A percentile compares a stretch with the other conserved stretches of the same genome.
phyloP scores from a whole-genome alignment of 2,329 filamentous ascomycete species.

The Escovopsis sp. region DNA sequence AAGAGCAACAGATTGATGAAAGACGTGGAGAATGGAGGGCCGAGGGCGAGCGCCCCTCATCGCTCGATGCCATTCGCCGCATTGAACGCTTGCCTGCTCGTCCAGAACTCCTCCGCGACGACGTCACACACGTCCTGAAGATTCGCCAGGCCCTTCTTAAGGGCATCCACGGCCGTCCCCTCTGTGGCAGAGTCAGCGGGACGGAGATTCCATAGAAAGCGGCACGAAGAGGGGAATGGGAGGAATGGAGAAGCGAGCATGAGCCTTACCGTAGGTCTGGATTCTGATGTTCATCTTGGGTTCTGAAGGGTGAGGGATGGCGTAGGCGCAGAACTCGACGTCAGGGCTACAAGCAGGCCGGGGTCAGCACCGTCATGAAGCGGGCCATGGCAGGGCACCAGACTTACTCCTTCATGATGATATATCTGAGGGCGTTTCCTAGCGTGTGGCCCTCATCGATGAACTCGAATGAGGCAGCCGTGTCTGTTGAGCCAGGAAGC shows the following conservation, averaged over 20 bases:
- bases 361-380: conserved; percentile 2
- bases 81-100: conserved; percentile 30
- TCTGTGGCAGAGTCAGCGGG: conserved; percentile 34
- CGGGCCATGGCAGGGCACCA: background rate
- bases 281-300: conserved; percentile 94
- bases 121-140: conserved; percentile 87
- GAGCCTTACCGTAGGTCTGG: conserved; percentile 74
- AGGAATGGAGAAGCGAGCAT: background rate
- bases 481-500: conserved; percentile 75
- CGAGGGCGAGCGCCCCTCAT: conserved; percentile 7
- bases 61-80: conserved; percentile 18
- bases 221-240: background rate
- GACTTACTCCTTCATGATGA: conserved; percentile 95
- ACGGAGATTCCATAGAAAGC: background rate
- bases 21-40: too few species aligned
- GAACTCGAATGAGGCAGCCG: conserved; percentile 90
- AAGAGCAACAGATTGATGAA: too few species aligned
- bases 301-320: conserved; percentile 93
- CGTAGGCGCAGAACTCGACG: conserved; percentile 96
- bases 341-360: conserved; percentile 51
- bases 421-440: conserved; percentile 83
- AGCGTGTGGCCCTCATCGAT: conserved; percentile 88
- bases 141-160: conserved; percentile 82
- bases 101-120: conserved; percentile 76
- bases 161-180: conserved; percentile 64